phyloP scores from a whole-genome alignment of 2,329 filamentous ascomycete species.

The Colletotrichum destructivum region DNA sequence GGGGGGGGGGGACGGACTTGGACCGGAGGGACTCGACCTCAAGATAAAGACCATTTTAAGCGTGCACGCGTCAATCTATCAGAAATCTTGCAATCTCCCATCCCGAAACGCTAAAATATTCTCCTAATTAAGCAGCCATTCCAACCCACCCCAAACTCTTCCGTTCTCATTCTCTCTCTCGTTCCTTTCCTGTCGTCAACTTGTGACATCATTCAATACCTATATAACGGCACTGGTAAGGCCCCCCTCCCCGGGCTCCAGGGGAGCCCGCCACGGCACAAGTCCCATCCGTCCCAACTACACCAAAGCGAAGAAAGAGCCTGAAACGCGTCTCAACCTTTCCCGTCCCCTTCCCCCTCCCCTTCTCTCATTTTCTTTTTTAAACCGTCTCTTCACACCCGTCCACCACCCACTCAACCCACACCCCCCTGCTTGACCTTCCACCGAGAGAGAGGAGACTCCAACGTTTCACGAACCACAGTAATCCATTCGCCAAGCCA shows the following conservation, averaged over 20 bases:
- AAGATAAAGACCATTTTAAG: background rate
- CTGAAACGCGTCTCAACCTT: slow-evolving; percentile 22
- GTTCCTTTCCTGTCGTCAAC: too few species aligned
- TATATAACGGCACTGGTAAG: background rate
- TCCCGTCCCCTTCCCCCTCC: background rate
- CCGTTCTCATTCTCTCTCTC: too few species aligned
- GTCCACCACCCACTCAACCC: background rate
- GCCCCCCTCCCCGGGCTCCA: too few species aligned
- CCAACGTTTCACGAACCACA: background rate
- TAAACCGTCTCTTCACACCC: background rate
- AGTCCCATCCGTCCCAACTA: slow-evolving; percentile 9
- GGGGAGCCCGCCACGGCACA: background rate
- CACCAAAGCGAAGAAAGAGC: background rate
- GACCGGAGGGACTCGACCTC: background rate
- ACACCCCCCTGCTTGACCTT: background rate
- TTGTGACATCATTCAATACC: background rate
- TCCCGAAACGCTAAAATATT: background rate
- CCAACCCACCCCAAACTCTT: too few species aligned
- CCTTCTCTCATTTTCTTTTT: background rate
- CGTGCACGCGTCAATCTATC: background rate
- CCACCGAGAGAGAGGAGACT: background rate
- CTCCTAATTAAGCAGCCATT: background rate
- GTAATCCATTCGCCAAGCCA: background rate
- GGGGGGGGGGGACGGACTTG: background rate
- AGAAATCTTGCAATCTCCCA: background rate